Base-by-base conservation (phyloP, 768 basidiomycete species). In the Lactifluus rugatus region DNA sequence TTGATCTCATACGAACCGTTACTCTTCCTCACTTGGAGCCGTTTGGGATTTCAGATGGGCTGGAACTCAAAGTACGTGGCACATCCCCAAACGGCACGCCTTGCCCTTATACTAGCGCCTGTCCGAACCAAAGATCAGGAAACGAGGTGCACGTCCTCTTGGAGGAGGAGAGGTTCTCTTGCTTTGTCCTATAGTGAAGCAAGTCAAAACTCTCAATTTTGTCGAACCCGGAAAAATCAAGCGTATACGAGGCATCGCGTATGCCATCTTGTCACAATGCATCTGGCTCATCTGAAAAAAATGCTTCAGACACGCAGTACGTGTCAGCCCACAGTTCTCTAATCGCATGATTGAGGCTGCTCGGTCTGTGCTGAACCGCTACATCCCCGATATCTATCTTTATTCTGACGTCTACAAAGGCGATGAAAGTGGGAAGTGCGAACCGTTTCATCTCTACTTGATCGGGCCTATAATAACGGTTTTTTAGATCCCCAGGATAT, bases 391-490 rank as follows among this genome's bases (percentile, higher is more conserved):
- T 69, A 93, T 97, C 28, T 97, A 98, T 72, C 82, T 99, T 39
- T 95, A 97, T 70, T 95, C 96, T 3, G 96, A 99, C 63, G 93
- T 97, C 23, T 98, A 96, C 74, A 95, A 96, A 70, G 94, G 94
- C 7, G 89, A 91, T 17, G 96, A 98, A 61, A 93, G 92, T 64
- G 95, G 95, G 71, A 97, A 93, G 94, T 94, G 64, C 61, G 93
- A 74, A 2, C 0, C 25, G 17, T 46, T 25, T 48, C n/a, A 4
- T 9, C 53, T n/a, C 21, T 17, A n/a, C 8, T 48, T 41, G 5
- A 19, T 7, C 1, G 25, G 5, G 23, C 9, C 28, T 13, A 41
- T 58, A 9, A 62, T 34, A 19, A 47, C 2, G 4, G 13, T 31
- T 8, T 28, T 46, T 19, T 63, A 96, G 93, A 73, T 99, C 96